Evolutionary conservation across 108 stramenopile species (phyloP).

Genomic region (Cyclostephanos tholiformis): DNA sequence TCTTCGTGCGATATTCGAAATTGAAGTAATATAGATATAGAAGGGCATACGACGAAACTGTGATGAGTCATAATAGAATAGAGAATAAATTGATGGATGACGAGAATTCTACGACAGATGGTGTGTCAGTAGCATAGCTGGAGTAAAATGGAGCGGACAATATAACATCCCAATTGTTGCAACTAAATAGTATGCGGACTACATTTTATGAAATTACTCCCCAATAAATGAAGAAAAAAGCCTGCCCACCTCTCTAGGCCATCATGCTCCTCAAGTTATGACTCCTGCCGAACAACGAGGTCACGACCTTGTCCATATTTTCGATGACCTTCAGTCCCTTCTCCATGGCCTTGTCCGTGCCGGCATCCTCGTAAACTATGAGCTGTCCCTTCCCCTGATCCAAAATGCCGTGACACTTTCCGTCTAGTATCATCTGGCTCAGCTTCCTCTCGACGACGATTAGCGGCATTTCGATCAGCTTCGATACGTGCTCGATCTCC

Average conservation of each 20-base stretch:
- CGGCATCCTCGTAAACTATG: conserved; percentile 81
- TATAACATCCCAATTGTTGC: too few relatives aligned
- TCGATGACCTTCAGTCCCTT: conserved; percentile 90
- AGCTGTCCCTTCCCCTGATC: conserved; percentile 99
- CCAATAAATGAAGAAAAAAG: too few relatives aligned
- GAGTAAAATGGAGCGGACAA: too few relatives aligned
- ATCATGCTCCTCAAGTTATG: conserved; percentile 82
- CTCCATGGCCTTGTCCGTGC: conserved; percentile 84
- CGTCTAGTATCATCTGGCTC: conserved; percentile 99
- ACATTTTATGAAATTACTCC: too few relatives aligned
- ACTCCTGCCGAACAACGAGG: conserved; percentile 80
- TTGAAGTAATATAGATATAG: too few relatives aligned
- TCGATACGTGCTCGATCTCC: conserved; percentile 94
- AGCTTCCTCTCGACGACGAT: conserved; percentile 93
- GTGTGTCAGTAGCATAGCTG: too few relatives aligned
- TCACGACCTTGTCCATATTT: conserved; percentile 91
- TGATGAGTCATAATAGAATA: too few relatives aligned
- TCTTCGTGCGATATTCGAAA: too few relatives aligned
- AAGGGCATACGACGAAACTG: too few relatives aligned
- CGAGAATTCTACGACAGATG: too few relatives aligned
- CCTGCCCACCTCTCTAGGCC: conserved; percentile 64
- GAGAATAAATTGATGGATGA: too few relatives aligned
- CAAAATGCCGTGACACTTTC: conserved; percentile 94
- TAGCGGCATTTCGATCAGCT: conserved; percentile 91
- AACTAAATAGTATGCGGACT: too few relatives aligned